Conservation (phyloP, 2,329 filamentous ascomycete genomes). For the Magnaporthales sp. region DNA sequence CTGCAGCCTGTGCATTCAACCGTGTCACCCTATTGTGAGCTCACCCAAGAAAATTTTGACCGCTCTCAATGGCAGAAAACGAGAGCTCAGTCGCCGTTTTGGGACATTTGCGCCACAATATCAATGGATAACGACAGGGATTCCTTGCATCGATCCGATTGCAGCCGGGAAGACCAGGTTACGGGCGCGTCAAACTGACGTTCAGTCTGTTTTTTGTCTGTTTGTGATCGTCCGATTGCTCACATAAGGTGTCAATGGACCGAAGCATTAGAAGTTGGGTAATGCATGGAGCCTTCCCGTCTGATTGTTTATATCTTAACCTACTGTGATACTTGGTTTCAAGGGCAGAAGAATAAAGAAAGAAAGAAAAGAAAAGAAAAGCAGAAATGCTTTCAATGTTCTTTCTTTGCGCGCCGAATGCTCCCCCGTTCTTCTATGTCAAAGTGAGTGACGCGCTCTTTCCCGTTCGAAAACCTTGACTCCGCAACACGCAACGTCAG, state of each 20-base stretch:
- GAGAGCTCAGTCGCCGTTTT: slow-evolving; percentile 1
- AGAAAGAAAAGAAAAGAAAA: too few relatives aligned
- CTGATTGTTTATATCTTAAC: background rate
- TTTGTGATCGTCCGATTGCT: background rate
- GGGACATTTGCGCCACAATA: background rate
- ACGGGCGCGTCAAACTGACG: background rate
- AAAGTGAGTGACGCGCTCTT: background rate
- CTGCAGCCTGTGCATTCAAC: background rate
- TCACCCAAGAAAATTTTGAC: slow-evolving; percentile 2
- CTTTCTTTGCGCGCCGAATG: background rate
- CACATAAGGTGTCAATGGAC: background rate
- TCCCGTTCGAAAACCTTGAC: background rate
- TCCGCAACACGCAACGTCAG: background rate
- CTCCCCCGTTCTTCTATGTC: background rate
- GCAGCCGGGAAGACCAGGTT: background rate
- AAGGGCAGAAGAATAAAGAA: too few relatives aligned
- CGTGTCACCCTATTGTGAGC: background rate
- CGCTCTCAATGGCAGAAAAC: background rate
- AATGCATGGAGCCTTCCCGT: background rate
- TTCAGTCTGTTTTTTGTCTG: background rate
- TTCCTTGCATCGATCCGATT: background rate
- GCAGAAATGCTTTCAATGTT: background rate
- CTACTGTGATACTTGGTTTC: background rate
- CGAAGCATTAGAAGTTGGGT: background rate
- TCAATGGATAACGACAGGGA: background rate